Base-by-base conservation (phyloP, 2,329 filamentous ascomycete genomes). In the Stagonosporopsis vannaccii region DNA sequence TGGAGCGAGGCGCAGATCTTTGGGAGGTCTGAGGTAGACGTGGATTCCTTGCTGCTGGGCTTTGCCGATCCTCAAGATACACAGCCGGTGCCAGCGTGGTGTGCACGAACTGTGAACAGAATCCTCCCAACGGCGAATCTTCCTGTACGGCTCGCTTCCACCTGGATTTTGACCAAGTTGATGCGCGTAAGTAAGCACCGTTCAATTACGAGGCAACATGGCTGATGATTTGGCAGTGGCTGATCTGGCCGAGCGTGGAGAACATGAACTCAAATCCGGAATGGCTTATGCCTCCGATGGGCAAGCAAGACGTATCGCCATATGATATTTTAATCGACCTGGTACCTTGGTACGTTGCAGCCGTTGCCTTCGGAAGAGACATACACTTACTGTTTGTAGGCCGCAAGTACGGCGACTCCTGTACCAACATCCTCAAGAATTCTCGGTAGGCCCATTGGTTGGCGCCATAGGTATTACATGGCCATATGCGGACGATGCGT, bases 231-330 rank as follows among this genome's bases (percentile, higher is more conserved):
- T 20, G 4, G 17, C 46, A 75, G 72, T 75, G 66, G 63, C 63
- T 74, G 45, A 72, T 75, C 11, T 75, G 72, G 72, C 72, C 72
- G n/a, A 72, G 61, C 55, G 68, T 73, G 7, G 71, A 74, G 35
- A 73, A 72, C 39, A 67, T 74, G 66, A 73, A 73, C 37, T 52
- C 63, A 4, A 72, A 69, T 60, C 72, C 72, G 23, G 72, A 74
- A 13, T 75, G 72, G 72, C 47, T 74, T 58, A 68, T 70, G 63
- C 72, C 71, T 32, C 57, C 69, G 7, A 56, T 65, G 20, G 62
- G 66, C 17, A 68, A 66, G 51, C 67, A 69, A 28, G 69, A 74
- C n/a, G 66, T 60, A 28, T 66, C 63, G 9, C 65, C 69, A 11
- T 71, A 72, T 42, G 71, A 75, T 55, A 62, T 74, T 28, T 49